Evolutionary conservation across 306 rosid genomes (phyloP), one percentile per base, ranked within the genome.

Genomic region (Argentina anserina): DNA sequence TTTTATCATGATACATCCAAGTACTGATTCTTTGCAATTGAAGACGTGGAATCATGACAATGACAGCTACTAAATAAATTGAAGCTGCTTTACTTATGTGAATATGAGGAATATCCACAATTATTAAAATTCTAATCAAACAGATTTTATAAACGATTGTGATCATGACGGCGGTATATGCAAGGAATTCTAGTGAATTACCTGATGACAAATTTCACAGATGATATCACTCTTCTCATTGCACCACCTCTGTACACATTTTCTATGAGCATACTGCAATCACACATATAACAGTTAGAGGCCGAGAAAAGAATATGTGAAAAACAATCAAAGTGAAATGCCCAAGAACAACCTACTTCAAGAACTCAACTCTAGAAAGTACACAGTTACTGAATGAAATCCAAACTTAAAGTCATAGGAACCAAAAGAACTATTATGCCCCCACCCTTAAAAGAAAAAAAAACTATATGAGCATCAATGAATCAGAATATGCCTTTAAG

Each of bases 141-240:
- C 29, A 58, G 4, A 67, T 18, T 60, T 17, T 20, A 20, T 36
- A 49, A 62, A 50, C 31, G 36, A 45, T 69, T 31, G 60, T 18
- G 26, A 47, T 28, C 52, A 12, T 3, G 53, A 40, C 18, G 11
- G 10, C 9, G 9, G 43, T 12, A 78, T 60, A 53, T 40, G 45
- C 49, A 23, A 31, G 63, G 33, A 47, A 76, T 45, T 73, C 41
- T 9, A 62, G 41, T 1, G 37, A 76, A 18, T 72, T 81, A 87
- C 92, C 87, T 85, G 83, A 81, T 71, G 84, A 72, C 96, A 89
- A 28, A 89, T 87, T 82, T 89, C 92, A 80, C 88, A 89, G 47
- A 71, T 85, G 29, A 79, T 80, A 69, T 87, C 88, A 55, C 90
- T 87, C 75, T 89, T 87, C 87, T 89, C 92, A 70, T 83, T 81